Percentiles rank a stretch among this genome's conserved stretches.
Conservation (phyloP, 768 basidiomycete genomes). For the Lyophyllum semitale region DNA sequence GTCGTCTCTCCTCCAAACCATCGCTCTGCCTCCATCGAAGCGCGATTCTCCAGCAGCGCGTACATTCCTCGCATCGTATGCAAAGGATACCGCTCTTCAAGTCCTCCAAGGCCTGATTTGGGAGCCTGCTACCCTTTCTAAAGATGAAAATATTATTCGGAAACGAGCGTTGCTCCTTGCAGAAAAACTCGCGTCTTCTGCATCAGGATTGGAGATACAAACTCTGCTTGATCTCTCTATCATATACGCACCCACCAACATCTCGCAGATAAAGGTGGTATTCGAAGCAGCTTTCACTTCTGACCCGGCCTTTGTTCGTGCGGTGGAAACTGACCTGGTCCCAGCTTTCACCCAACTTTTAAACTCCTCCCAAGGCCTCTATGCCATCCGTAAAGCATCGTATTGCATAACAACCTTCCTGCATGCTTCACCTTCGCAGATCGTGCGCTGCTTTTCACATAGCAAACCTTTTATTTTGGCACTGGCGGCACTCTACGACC, state of each 20-base stretch:
- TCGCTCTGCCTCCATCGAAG: constrained; percentile 50
- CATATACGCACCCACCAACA: constrained; percentile 47
- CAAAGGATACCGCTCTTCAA: constrained; percentile 54
- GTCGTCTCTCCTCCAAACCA: constrained; percentile 43
- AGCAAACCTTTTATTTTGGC: constrained; percentile 54
- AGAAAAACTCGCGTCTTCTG: constrained; percentile 46
- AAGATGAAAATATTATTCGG: constrained; percentile 46
- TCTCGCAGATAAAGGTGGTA: constrained; percentile 45
- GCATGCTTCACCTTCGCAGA: constrained; percentile 45
- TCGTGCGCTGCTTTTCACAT: constrained; percentile 54
- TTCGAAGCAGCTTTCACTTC: constrained; percentile 40
- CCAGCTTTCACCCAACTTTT: constrained; percentile 60
- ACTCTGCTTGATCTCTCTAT: constrained; percentile 67
- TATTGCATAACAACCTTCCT: constrained; percentile 60
- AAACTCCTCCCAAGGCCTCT: constrained; percentile 51
- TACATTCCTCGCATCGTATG: constrained; percentile 59
- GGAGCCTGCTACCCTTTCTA: constrained; percentile 35
- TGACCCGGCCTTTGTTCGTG: constrained; percentile 30
- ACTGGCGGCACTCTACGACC: constrained; percentile 61
- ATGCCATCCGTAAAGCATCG: constrained; percentile 64
- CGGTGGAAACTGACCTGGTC: constrained; percentile 47
- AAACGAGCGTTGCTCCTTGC: constrained; percentile 56
- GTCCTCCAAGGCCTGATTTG: constrained; percentile 61
- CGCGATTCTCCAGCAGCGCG: constrained; percentile 45
- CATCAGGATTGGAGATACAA: constrained; percentile 45